Conservation (phyloP, 805 yeast species). For the Danielia oregonensis region DNA sequence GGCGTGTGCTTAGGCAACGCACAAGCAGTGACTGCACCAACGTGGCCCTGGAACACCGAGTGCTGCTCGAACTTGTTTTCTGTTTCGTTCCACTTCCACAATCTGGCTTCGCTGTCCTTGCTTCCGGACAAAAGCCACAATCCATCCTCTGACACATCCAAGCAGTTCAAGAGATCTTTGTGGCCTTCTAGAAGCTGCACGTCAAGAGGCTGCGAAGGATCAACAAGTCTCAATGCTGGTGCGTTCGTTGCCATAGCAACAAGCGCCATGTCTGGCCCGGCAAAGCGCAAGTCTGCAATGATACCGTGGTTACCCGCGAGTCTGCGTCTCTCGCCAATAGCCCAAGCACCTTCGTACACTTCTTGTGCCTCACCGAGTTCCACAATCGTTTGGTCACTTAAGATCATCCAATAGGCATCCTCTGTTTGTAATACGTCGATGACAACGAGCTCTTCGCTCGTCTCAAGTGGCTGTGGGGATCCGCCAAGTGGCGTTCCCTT, state of each 20-base stretch:
- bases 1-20: constrained; percentile 58
- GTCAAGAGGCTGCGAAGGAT: constrained; percentile 56
- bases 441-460: constrained; percentile 71
- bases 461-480: constrained; percentile 46
- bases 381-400: constrained; percentile 82
- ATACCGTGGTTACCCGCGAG: constrained; percentile 96
- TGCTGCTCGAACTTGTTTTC: constrained; percentile 38
- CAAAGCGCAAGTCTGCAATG: constrained; percentile 81
- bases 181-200: constrained; percentile 75
- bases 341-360: constrained; percentile 11
- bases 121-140: constrained; percentile 88
- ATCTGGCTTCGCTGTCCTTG: constrained; percentile 78
- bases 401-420: constrained; percentile 45
- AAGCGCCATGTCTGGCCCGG: constrained; percentile 55
- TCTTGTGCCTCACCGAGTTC: constrained; percentile 35
- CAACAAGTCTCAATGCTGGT: constrained; percentile 76
- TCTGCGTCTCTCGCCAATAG: constrained; percentile 45
- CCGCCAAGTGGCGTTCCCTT: constrained; percentile 46
- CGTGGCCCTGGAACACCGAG: constrained; percentile 79
- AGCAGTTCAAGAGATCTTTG: constrained; percentile 73
- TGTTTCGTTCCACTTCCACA: constrained; percentile 67
- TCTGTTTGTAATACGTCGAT: constrained; percentile 50
- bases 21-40: constrained; percentile 80
- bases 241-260: constrained; percentile 93
- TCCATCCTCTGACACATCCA: constrained; percentile 80